phyloP scores from a whole-genome alignment of 2,329 filamentous ascomycete species.

The Diplocarpon mali region DNA sequence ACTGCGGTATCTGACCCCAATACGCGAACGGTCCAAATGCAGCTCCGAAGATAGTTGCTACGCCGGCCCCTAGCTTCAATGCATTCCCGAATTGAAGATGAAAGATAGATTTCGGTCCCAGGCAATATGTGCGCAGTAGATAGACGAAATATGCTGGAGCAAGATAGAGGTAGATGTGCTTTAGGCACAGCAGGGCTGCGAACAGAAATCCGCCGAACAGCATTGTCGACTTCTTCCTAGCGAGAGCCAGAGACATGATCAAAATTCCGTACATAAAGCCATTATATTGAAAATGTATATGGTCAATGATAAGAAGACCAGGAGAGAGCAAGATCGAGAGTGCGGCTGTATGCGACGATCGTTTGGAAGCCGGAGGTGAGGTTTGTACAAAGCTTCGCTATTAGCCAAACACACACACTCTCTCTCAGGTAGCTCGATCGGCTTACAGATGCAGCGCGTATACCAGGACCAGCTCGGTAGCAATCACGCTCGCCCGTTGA shows the following conservation, averaged over 20 bases:
- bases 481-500: constrained; percentile 77
- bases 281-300: constrained; percentile 99
- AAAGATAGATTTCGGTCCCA: constrained; percentile 67
- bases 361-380: constrained; percentile 51
- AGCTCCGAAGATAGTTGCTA: constrained; percentile 59
- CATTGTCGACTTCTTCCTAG: constrained; percentile 62
- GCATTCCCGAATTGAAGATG: constrained; percentile 67
- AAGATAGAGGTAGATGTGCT: constrained; percentile 96
- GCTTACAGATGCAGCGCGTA: constrained; percentile 68
- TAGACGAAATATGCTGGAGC: constrained; percentile 94
- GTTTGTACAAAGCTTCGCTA: constrained; percentile 55
- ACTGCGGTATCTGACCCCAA: constrained; percentile 72
- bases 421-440: constrained; percentile 8
- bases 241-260: constrained; percentile 74
- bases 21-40: constrained; percentile 84
- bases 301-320: constrained; percentile 90
- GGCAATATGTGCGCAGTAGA: constrained; percentile 78
- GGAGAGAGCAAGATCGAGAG: constrained; percentile 86
- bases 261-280: constrained; percentile 90
- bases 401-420: constrained; percentile 29
- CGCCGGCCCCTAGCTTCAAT: constrained; percentile 67
- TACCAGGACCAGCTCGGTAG: constrained; percentile 72
- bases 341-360: constrained; percentile 72
- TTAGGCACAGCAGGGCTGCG: constrained; percentile 78
- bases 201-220: constrained; percentile 75